A percentile compares a stretch with the other conserved stretches of the same genome.
Conservation (phyloP, 1,284 basidiomycete species). For the Stereum hirsutum region DNA sequence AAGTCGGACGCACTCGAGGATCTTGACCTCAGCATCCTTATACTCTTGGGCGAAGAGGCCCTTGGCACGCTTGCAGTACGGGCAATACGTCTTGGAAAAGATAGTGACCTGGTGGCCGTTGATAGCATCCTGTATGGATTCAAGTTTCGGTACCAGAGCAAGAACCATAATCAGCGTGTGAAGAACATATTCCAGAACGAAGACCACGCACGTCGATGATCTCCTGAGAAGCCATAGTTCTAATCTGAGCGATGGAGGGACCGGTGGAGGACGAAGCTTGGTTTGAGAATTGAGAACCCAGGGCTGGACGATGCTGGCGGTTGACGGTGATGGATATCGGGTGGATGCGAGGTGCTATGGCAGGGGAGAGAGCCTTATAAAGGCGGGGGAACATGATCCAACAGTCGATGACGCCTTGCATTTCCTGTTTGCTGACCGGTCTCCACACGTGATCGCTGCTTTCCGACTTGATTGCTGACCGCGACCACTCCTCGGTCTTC, state of each 20-base stretch:
- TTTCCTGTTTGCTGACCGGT: background rate
- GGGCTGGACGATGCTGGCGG: too few relatives aligned
- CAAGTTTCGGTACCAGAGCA: background rate
- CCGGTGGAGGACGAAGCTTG: constrained; percentile 21
- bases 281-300: too few relatives aligned
- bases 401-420: too few relatives aligned
- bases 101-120: constrained; percentile 49
- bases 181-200: background rate
- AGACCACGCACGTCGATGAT: constrained; percentile 29
- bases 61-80: constrained; percentile 55
- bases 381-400: background rate
- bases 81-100: constrained; percentile 64
- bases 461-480: background rate
- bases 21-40: constrained; percentile 34
- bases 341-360: constrained; percentile 7
- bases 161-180: background rate
- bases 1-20: constrained; percentile 45
- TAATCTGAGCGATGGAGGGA: constrained; percentile 26
- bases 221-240: constrained; percentile 28
- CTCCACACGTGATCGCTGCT: background rate
- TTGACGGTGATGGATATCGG: constrained; percentile 20
- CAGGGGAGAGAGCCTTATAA: constrained; percentile 9
- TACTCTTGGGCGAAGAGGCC: constrained; percentile 39
- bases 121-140: constrained; percentile 43
- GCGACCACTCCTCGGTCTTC: background rate